Conservation (phyloP, 2,329 filamentous ascomycete species). For the Colletotrichum simmondsii region DNA sequence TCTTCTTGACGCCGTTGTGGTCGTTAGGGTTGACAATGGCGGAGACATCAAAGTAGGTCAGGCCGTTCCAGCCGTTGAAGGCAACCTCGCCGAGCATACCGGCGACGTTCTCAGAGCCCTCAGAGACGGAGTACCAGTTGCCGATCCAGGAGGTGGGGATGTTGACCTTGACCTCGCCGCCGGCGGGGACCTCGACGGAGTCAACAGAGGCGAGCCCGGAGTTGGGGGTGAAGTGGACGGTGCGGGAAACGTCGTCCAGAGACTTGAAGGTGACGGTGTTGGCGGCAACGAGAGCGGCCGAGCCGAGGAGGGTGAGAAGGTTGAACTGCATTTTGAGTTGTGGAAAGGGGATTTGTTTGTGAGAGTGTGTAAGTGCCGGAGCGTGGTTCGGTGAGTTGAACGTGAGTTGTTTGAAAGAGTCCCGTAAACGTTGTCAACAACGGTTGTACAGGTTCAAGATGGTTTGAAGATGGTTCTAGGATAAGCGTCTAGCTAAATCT, state of each 20-base stretch:
- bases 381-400: slow-evolving; percentile 26
- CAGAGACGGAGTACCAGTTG: slow-evolving; percentile 61
- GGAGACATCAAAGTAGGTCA: slow-evolving; percentile 68
- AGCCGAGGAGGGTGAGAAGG: slow-evolving; percentile 53
- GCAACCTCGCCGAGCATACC: slow-evolving; percentile 66
- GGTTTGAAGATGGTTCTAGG: slow-evolving; percentile 1
- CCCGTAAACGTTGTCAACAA: slow-evolving; percentile 30
- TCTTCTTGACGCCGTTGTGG: slow-evolving; percentile 62
- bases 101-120: slow-evolving; percentile 52
- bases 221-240: slow-evolving; percentile 62
- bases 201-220: slow-evolving; percentile 47
- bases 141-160: slow-evolving; percentile 59
- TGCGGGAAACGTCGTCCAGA: slow-evolving; percentile 62
- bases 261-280: slow-evolving; percentile 68
- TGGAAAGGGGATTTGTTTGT: slow-evolving; percentile 1
- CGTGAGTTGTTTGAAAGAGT: slow-evolving; percentile 18
- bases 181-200: slow-evolving; percentile 51
- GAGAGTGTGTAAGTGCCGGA: slow-evolving; percentile 23
- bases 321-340: slow-evolving; percentile 65
- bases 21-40: slow-evolving; percentile 66
- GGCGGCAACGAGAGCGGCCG: slow-evolving; percentile 52
- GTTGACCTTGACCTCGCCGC: slow-evolving; percentile 51
- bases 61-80: slow-evolving; percentile 58
- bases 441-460: slow-evolving; percentile 15
- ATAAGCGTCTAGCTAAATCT: slow-evolving; percentile 26